A percentile compares a stretch with the other conserved stretches of the same genome.
phyloP scores from a whole-genome alignment of 2,329 filamentous ascomycete genomes.

The Scedosporium aurantiacum region DNA sequence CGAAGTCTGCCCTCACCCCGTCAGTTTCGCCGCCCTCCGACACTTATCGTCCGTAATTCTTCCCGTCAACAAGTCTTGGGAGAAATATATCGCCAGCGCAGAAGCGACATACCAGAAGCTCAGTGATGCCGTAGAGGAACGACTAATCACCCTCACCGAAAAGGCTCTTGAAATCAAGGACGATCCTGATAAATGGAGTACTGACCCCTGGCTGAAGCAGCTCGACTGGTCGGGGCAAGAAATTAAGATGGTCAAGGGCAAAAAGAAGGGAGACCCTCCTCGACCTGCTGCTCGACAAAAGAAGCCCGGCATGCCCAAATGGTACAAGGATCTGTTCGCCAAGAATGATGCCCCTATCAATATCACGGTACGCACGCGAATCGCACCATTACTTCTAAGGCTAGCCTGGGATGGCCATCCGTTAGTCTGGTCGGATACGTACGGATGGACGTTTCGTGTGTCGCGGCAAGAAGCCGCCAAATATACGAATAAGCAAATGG shows the following conservation, averaged over 20 bases:
- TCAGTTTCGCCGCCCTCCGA: slow-evolving; percentile 87
- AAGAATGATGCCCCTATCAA: slow-evolving; percentile 59
- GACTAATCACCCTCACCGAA: slow-evolving; percentile 62
- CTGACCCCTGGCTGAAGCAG: slow-evolving; percentile 85
- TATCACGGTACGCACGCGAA: slow-evolving; percentile 74
- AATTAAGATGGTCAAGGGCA: slow-evolving; percentile 81
- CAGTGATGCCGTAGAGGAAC: slow-evolving; percentile 64
- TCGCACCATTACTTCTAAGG: slow-evolving; percentile 74
- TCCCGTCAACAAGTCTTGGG: slow-evolving; percentile 81
- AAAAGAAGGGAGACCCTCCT: slow-evolving; percentile 72
- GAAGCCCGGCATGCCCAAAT: slow-evolving; percentile 85
- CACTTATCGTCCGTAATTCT: slow-evolving; percentile 91
- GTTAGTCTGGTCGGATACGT: slow-evolving; percentile 82
- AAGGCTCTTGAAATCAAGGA: slow-evolving; percentile 67
- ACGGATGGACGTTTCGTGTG: slow-evolving; percentile 88
- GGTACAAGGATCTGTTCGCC: slow-evolving; percentile 86
- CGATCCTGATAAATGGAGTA: slow-evolving; percentile 55
- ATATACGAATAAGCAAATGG: slow-evolving; percentile 62
- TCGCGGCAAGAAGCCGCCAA: slow-evolving; percentile 46
- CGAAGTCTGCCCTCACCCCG: slow-evolving; percentile 84
- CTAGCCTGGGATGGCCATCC: slow-evolving; percentile 85
- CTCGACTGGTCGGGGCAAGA: slow-evolving; percentile 94
- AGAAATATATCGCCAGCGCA: slow-evolving; percentile 69
- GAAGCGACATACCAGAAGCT: slow-evolving; percentile 75
- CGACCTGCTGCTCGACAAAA: slow-evolving; percentile 76